phyloP scores from a whole-genome alignment of 2,329 filamentous ascomycete genomes.

The Botryosphaeria dothidea region DNA sequence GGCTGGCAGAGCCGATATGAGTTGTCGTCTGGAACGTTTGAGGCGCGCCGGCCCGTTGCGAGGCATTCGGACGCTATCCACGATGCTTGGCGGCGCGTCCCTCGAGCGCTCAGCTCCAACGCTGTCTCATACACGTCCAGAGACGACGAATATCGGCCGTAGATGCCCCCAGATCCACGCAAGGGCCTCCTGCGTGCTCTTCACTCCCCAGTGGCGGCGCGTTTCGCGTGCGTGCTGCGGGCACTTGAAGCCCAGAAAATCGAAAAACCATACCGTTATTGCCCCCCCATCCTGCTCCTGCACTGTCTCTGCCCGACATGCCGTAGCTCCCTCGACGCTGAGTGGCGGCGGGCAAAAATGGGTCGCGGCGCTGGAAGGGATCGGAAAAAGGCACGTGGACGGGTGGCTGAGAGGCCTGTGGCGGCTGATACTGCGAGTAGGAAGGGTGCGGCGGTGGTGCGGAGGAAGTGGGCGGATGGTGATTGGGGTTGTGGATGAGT shows the following conservation, averaged over 20 bases:
- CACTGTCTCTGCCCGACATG: constrained; percentile 31
- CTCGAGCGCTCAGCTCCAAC: background rate
- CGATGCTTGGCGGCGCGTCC: constrained; percentile 8
- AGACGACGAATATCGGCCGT: background rate
- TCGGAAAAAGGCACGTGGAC: constrained; percentile 49
- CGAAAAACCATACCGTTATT: constrained; percentile 36
- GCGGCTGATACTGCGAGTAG: constrained; percentile 35
- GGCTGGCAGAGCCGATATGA: constrained; percentile 2
- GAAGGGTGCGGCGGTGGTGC: constrained; percentile 24
- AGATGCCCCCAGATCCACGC: background rate
- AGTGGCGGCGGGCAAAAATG: constrained; percentile 44
- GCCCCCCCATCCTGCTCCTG: constrained; percentile 34
- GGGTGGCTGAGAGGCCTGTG: constrained; percentile 41
- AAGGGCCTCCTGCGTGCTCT: background rate
- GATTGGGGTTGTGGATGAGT: constrained; percentile 59
- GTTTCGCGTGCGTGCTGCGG: background rate
- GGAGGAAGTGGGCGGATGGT: constrained; percentile 48
- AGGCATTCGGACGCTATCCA: background rate
- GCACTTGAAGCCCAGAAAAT: constrained; percentile 3
- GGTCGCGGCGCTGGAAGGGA: constrained; percentile 49
- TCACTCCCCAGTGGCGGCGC: background rate
- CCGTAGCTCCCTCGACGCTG: constrained; percentile 45
- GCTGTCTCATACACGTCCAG: background rate
- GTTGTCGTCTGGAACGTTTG: constrained; percentile 5
- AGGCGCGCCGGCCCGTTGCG: constrained; percentile 6